Evolutionary conservation across 2,329 filamentous ascomycete genomes (phyloP), one percentile per base, ranked within the genome.

Genomic region (Sordariomycetes sp.): DNA sequence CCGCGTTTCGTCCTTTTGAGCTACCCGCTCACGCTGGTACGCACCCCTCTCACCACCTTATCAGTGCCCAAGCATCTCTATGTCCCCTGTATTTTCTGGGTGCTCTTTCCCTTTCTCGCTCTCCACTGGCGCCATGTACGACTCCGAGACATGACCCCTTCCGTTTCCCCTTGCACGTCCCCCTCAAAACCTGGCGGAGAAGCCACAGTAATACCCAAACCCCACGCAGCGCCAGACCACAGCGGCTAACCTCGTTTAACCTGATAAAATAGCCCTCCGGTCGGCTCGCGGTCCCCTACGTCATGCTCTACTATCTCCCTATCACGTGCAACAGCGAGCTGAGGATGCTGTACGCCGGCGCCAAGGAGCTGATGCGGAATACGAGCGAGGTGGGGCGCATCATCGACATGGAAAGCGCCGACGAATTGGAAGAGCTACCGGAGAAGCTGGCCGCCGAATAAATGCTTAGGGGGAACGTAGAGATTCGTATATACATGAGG

Each of bases 311-410:
- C 76, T 97, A 96, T 74, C 83, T 97, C 24, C 94, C 94, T 8
- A 87, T 86, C 55, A 96, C 92, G 54, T 94, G 89, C 74, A 96
- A 95, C 69, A 82, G 80, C 63, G 88, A 91, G 67, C 76, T 87
- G 67, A 84, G 89, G 63, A 97, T 97, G 94, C 76, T 94, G 68
- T 99, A 97, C 69, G 94, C 94, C 34, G 88, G 91, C 45, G 94
- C 94, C 51, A 96, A 96, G 72, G 94, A 99, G 74, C 73, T 97
- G 69, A 90, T 97, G 86, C 84, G 91, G 62, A 95, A 89, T 67
- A 95, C 89, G 57, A 89, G 89, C 59, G 90, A 96, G 74, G 91
- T 90, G n/a, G 86, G 87, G 57, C 83, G 82, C 63, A 86, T 97
- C 28, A 81, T 99, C 61, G 92, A 97, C 70, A 83, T 97, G 54